Evolutionary conservation across 2,329 filamentous ascomycete genomes (phyloP).

Genomic region (Penicillium decumbens): DNA sequence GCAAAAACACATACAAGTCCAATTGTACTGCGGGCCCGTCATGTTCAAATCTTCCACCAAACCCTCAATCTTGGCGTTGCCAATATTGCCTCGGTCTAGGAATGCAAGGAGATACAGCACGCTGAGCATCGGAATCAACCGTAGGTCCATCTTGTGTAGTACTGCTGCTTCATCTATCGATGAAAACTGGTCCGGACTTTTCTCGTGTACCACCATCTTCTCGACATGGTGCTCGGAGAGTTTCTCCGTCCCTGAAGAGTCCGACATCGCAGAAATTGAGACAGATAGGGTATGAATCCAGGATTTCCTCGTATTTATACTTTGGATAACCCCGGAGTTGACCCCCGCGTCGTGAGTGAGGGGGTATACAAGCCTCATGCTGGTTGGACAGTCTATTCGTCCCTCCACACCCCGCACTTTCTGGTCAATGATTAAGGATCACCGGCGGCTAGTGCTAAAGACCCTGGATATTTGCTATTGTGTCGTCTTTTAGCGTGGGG

Average conservation of each 20-base stretch:
- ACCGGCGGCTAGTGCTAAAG: background rate
- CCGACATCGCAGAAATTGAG: background rate
- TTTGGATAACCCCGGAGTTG: background rate
- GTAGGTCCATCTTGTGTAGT: slow-evolving; percentile 28
- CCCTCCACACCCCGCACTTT: background rate
- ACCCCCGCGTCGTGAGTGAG: background rate
- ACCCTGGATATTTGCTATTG: background rate
- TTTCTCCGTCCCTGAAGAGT: background rate
- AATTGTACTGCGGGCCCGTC: slow-evolving; percentile 31
- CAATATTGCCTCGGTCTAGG: slow-evolving; percentile 35
- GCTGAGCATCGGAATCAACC: slow-evolving; percentile 27
- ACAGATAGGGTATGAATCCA: background rate
- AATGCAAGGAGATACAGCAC: slow-evolving; percentile 31
- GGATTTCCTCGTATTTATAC: background rate
- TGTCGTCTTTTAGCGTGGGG: background rate
- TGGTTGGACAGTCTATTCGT: background rate
- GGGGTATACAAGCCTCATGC: background rate
- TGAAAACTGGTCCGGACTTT: slow-evolving; percentile 6
- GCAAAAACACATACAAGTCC: slow-evolving; percentile 20
- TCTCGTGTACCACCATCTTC: background rate
- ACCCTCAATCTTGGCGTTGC: slow-evolving; percentile 35
- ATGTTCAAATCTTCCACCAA: slow-evolving; percentile 28
- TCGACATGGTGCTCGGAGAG: background rate
- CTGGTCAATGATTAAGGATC: too few species aligned
- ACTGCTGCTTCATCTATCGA: slow-evolving; percentile 18